Evolutionary conservation across 2,329 filamentous ascomycete species (phyloP).

Genomic region (Coniochaeta sp.): DNA sequence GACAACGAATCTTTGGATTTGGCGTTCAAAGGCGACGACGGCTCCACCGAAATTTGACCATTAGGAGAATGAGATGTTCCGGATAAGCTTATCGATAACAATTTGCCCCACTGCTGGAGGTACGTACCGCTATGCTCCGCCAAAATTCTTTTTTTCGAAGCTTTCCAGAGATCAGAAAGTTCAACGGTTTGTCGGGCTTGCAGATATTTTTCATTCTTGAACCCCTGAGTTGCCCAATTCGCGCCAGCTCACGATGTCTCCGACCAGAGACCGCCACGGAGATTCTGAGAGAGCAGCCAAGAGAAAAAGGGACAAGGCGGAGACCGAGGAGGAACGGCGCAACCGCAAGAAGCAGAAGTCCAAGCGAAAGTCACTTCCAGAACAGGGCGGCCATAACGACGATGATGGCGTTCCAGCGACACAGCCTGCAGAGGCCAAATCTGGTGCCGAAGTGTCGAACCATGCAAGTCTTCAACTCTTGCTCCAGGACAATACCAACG

Average conservation of each 20-base stretch:
- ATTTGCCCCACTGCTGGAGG: neutral
- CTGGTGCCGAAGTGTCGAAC: neutral
- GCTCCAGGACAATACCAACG: neutral
- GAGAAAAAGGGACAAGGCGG: conserved; percentile 11
- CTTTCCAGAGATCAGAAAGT: neutral
- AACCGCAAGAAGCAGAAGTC: conserved; percentile 10
- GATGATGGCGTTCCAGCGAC: neutral
- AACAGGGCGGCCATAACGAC: neutral
- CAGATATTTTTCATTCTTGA: neutral
- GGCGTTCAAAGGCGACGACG: neutral
- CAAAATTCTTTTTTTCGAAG: conserved; percentile 1
- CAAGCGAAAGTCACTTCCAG: conserved; percentile 4
- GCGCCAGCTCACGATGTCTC: conserved; percentile 6
- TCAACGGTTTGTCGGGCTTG: neutral
- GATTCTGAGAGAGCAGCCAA: conserved; percentile 6
- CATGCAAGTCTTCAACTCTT: neutral
- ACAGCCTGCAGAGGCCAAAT: neutral
- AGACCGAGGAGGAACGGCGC: conserved; percentile 9
- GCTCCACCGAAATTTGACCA: neutral
- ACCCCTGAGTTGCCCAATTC: neutral
- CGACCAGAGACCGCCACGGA: conserved; percentile 3
- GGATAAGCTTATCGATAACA: neutral
- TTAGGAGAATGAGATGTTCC: neutral
- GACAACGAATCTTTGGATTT: neutral
- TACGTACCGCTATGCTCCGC: neutral